Evolutionary conservation across 192 early-diverging fungal species (phyloP), one percentile per base, ranked within the genome.

Genomic region (Backusella liffmaniae): DNA sequence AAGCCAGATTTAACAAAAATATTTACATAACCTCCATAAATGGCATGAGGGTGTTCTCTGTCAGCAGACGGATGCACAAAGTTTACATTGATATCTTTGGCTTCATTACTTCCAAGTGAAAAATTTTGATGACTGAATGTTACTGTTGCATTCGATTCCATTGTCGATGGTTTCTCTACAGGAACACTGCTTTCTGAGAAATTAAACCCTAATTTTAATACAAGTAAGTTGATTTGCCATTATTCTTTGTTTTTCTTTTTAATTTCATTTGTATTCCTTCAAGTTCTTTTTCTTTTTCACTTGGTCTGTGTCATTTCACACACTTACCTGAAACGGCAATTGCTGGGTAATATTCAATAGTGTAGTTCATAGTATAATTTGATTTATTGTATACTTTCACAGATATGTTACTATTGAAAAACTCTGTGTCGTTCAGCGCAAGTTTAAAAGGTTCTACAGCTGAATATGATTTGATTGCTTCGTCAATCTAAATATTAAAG

Each of bases 1-100:
- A 23, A 62, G 10, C 56, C 26, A 62, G 6, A 26, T 29, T 29
- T 62, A 29, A 80, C 72, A 26, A 65, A 71, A 42, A 79, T 77
- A 56, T 75, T 59, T 10, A 86, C 46, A 21, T 49, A 88, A 23
- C 85, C 87, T 74, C 84, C 82, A 70, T 88, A 88, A n/a, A 76
- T 62, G 56, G 56, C 10, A 13, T 62, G 65, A 37, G 73, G 49
- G 35, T 78, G 77, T 18, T 42, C 16, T 16, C 15, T 39, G n/a
- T 74, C 73, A 29, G 34, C 62, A 72, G 36, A 35, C 6, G 76
- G 76, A 13, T 46, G 76, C 7, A 35, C 29, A 46, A 77, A 77
- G 0, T 29, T 12, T 23, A 73, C 26, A 16, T 42, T 72, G 15
- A 77, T 42, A 16, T 18, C 4, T 26, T 18, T 46, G 34, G 35